Conservation (phyloP, 345 rosid genomes). For the Bruguiera gymnorhiza region DNA sequence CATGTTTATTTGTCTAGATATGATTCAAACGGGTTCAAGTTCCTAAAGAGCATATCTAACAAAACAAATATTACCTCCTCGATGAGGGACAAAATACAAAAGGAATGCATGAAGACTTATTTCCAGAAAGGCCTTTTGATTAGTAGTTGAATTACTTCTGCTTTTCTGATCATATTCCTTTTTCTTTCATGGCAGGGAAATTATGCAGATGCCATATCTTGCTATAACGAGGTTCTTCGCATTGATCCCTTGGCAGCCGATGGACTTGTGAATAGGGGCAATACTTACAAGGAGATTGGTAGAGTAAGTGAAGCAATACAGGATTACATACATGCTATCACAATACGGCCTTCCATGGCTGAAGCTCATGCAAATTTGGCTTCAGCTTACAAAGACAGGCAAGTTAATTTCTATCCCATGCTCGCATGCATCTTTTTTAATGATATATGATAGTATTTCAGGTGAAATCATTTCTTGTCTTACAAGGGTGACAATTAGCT, state of each 20-base stretch:
- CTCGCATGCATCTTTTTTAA: background rate
- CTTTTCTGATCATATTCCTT: conserved; percentile 8
- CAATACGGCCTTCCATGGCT: conserved; percentile 82
- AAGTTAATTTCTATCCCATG: conserved; percentile 1
- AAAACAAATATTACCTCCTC: too few relatives aligned
- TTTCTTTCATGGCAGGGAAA: conserved; percentile 58
- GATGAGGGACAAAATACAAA: too few relatives aligned
- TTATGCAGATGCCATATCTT: conserved; percentile 87
- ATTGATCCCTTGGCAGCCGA: conserved; percentile 98
- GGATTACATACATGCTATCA: conserved; percentile 83
- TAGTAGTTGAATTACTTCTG: too few relatives aligned
- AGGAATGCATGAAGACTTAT: too few relatives aligned
- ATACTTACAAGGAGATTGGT: conserved; percentile 94
- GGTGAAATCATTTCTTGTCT: too few relatives aligned
- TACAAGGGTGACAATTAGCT: too few relatives aligned
- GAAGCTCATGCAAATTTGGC: conserved; percentile 99
- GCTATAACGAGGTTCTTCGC: conserved; percentile 94
- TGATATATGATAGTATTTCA: too few relatives aligned
- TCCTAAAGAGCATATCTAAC: too few relatives aligned
- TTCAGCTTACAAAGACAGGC: conserved; percentile 99
- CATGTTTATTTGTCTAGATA: too few relatives aligned
- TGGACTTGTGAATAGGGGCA: conserved; percentile 96
- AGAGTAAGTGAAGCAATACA: conserved; percentile 95
- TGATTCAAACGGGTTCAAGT: too few relatives aligned
- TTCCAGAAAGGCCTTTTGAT: too few relatives aligned